phyloP scores from a whole-genome alignment of 2,329 filamentous ascomycete genomes.

The Aspergillus thermomutatus region DNA sequence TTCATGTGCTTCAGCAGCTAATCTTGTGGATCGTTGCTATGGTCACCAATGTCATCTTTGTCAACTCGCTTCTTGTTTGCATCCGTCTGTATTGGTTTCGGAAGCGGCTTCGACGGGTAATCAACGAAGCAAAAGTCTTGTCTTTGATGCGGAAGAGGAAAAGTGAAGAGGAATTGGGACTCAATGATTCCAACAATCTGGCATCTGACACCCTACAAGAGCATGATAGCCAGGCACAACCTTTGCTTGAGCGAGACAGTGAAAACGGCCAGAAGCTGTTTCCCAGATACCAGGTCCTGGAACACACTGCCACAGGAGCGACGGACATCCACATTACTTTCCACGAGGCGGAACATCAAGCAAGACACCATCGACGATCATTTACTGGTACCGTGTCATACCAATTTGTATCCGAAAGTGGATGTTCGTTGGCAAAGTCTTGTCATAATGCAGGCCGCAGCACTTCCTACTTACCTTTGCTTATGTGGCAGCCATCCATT shows the following conservation, averaged over 20 bases:
- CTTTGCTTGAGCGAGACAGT: background rate
- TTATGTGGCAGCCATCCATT: conserved; percentile 86
- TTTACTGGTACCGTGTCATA: conserved; percentile 15
- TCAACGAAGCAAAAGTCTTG: conserved; percentile 63
- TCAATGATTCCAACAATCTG: background rate
- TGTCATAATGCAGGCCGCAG: conserved; percentile 7
- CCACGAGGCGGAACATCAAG: conserved; percentile 9
- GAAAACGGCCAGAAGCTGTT: background rate
- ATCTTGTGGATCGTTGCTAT: conserved; percentile 67
- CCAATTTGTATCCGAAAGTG: conserved; percentile 18
- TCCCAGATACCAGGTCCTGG: conserved; percentile 3
- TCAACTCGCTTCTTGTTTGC: conserved; percentile 81
- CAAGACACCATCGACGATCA: conserved; percentile 11
- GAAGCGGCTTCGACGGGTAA: conserved; percentile 80
- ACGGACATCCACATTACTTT: conserved; percentile 31
- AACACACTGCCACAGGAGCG: conserved; percentile 8
- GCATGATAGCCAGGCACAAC: conserved; percentile 10
- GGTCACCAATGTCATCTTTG: conserved; percentile 75
- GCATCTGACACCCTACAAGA: background rate
- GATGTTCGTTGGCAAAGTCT: background rate
- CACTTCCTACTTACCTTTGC: conserved; percentile 68
- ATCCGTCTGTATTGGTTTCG: conserved; percentile 95
- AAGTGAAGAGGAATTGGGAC: conserved; percentile 12
- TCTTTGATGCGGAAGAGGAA: conserved; percentile 53
- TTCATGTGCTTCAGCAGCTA: conserved; percentile 68